Base-by-base conservation (phyloP, 2,329 filamentous ascomycete species). In the Microdochium nivale region DNA sequence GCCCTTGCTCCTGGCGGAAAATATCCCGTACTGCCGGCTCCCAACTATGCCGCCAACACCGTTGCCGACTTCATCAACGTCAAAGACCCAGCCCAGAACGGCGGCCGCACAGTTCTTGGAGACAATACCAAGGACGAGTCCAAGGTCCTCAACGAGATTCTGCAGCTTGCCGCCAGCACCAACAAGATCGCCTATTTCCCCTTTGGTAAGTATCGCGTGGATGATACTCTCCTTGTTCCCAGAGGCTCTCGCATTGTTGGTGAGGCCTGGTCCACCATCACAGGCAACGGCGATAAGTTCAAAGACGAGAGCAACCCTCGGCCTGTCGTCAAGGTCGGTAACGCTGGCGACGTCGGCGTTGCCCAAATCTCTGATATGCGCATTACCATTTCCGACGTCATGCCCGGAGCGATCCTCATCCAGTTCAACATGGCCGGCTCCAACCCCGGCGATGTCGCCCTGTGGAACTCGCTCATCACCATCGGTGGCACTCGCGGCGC, bases 341-440 rank as follows among this genome's bases (percentile, higher is more conserved):
- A 71, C 14, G 60, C 70, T 2, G 81, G 82, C 3, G 79, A 87
- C 23, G 67, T 70, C 8, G 85, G 85, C 13, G 68, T 64, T 1
- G 74, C 86, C 7, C 82, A 88, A 61, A 80, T 81, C 69, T 78
- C 77, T 2, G 84, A 88, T 58, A 78, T 85, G 67, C 75, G 87
- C 40, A 74, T 88, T 46, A 77, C 78, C 54, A 83, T 83, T 2
- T 71, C 75, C 53, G 83, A 83, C 5, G 74, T 79, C 9, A 73
- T 81, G 8, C 71, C 78, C 8, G 81, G 83, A 30, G 80, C 83
- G 5, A 76, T 85, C 8, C 66, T 88, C 16, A 72, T 87, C n/a
- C 65, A 67, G 55, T 66, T 70, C 53, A 64, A 71, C 57, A 63
- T 68, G 49, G 66, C 65, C 5, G 68, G 68, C 2, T 51, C 54